phyloP scores from a whole-genome alignment of 164 flowering plant genomes.

The Magnolia officinalis region DNA sequence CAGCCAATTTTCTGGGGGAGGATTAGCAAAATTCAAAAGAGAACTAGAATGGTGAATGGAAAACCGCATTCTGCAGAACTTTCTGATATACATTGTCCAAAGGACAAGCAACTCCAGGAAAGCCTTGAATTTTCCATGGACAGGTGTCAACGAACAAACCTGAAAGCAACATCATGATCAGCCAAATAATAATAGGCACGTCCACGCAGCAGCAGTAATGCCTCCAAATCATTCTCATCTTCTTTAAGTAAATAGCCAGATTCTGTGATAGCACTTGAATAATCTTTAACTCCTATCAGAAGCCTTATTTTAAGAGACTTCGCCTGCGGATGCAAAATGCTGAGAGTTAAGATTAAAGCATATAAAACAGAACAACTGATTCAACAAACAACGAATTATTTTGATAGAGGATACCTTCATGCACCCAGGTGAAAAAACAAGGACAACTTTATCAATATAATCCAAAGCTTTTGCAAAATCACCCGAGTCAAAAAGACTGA shows the following conservation, averaged over 20 bases:
- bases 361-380: not conserved
- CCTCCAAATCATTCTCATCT: constrained; percentile 84
- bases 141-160: constrained; percentile 35
- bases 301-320: constrained; percentile 71
- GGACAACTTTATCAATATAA: constrained; percentile 79
- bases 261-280: constrained; percentile 72
- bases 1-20: not conserved
- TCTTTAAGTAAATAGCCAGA: constrained; percentile 85
- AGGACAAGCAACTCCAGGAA: not conserved
- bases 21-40: not conserved
- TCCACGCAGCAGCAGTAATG: constrained; percentile 83
- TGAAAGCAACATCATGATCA: constrained; percentile 91
- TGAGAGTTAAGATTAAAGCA: not conserved
- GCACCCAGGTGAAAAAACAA: constrained; percentile 93
- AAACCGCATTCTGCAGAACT: not conserved
- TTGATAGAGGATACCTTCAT: constrained; percentile 46
- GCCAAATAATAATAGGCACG: constrained; percentile 95
- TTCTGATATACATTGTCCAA: not conserved
- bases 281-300: constrained; percentile 67
- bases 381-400: not conserved
- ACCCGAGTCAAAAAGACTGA: constrained; percentile 55
- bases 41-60: too few species aligned
- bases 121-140: not conserved
- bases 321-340: constrained; percentile 49
- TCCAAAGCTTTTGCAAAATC: constrained; percentile 75